phyloP scores from a whole-genome alignment of 331 rosid species.

The Arachis monticola region DNA sequence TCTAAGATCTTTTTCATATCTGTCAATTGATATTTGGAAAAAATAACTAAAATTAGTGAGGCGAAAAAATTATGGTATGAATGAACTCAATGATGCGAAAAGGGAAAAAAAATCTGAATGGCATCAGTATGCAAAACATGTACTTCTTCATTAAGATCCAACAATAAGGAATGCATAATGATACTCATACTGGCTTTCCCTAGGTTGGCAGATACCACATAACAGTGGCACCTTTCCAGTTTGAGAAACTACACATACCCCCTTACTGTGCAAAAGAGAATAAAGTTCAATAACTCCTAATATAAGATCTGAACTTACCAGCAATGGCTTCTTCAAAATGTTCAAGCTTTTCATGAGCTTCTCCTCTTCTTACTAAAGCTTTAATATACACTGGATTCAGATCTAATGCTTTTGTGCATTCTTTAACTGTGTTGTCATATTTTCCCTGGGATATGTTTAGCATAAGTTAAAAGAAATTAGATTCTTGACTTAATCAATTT shows the following conservation, averaged over 20 bases:
- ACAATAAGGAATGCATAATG: background rate
- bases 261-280: conserved; percentile 10
- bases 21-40: conserved; percentile 37
- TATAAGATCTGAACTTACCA: conserved; percentile 53
- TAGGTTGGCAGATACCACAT: conserved; percentile 1
- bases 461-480: conserved; percentile 16
- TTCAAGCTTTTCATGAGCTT: conserved; percentile 92
- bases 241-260: conserved; percentile 8
- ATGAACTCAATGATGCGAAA: background rate
- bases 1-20: conserved; percentile 85
- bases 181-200: background rate
- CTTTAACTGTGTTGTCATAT: conserved; percentile 77
- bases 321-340: conserved; percentile 90
- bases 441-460: conserved; percentile 58
- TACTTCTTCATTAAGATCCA: conserved; percentile 5
- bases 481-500: background rate
- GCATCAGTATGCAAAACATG: conserved; percentile 20
- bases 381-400: conserved; percentile 74
- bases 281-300: background rate
- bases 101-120: background rate
- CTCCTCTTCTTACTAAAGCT: conserved; percentile 86
- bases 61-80: conserved; percentile 29
- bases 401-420: conserved; percentile 90
- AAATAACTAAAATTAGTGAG: background rate
- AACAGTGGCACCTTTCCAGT: conserved; percentile 10